These are phyloP conservation scores for Ophiocordyceps camponoti-leonardi DNA, from an alignment of 2,329 filamentous ascomycete species.

Conservation along the genomic window DNA sequence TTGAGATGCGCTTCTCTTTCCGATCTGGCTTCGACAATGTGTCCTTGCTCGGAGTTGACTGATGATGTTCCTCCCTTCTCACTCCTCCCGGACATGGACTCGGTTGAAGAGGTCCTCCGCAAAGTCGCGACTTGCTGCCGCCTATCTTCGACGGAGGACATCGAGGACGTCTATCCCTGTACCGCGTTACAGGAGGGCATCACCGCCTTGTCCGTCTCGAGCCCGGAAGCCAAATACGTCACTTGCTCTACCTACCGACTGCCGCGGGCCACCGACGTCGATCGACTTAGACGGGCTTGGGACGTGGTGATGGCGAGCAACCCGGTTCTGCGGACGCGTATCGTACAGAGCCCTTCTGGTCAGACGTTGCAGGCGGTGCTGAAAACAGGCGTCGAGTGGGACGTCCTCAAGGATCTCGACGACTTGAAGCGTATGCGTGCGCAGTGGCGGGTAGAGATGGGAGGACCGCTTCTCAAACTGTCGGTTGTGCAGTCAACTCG, in stretches of 20 bases:
- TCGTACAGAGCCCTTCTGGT: background rate
- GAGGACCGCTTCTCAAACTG: slow-evolving; percentile 22
- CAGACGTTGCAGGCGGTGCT: slow-evolving; percentile 1
- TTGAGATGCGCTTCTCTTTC: slow-evolving; percentile 2
- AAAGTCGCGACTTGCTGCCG: background rate
- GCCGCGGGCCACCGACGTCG: slow-evolving; percentile 1
- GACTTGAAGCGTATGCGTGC: background rate
- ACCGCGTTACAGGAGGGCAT: slow-evolving; percentile 19
- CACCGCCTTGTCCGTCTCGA: slow-evolving; percentile 11
- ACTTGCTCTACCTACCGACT: slow-evolving; percentile 5
- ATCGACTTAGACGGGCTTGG: slow-evolving; percentile 2
- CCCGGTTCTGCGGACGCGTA: background rate
- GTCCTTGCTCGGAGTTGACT: background rate
- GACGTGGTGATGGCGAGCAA: background rate
- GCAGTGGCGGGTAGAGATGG: slow-evolving; percentile 15
- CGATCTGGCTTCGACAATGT: slow-evolving; percentile 1
- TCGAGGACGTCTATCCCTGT: slow-evolving; percentile 19
- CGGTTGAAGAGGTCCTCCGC: background rate
- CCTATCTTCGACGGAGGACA: background rate
- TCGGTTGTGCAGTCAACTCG: slow-evolving; percentile 12
- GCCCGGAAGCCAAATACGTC: slow-evolving; percentile 6
- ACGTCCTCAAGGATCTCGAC: background rate
- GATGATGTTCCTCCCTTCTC: slow-evolving; percentile 2
- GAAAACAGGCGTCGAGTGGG: background rate
- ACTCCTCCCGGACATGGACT: background rate